Percentiles rank a stretch among this genome's conserved stretches.
Conservation (phyloP, 352 stramenopile genomes). For the Phytophthora litchii region DNA sequence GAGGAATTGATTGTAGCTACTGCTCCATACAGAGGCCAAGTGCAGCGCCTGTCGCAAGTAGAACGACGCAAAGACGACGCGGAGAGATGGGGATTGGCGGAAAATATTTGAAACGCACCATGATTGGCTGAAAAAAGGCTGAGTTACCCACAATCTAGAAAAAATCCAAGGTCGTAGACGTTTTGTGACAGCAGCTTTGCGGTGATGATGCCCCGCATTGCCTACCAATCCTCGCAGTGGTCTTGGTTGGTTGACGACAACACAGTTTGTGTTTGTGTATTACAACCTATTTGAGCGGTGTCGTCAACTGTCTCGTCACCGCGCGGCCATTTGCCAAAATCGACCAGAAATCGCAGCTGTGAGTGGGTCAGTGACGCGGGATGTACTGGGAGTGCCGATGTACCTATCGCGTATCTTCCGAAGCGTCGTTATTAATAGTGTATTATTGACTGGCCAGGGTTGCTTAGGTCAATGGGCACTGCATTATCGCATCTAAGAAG, state of each 20-base stretch:
- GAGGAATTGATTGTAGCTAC: constrained; percentile 15
- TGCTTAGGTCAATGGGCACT: no score
- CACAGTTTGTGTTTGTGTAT: neutral
- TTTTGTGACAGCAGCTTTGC: constrained; percentile 10
- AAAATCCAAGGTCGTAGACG: constrained; percentile 12
- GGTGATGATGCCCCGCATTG: neutral
- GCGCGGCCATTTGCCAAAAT: neutral
- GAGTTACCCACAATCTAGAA: constrained; percentile 5
- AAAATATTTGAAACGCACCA: constrained; percentile 1
- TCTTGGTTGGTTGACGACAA: neutral
- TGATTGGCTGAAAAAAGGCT: constrained; percentile 12
- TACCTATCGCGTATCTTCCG: constrained; percentile 19
- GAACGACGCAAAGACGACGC: constrained; percentile 5
- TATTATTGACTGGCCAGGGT: no score
- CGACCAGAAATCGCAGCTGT: constrained; percentile 7
- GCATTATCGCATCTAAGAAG: constrained; percentile 39
- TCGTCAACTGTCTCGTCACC: neutral
- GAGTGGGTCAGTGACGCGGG: constrained; percentile 1
- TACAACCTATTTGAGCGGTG: neutral
- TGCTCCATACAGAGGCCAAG: constrained; percentile 5
- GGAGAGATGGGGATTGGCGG: constrained; percentile 10
- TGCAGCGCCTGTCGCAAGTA: constrained; percentile 17
- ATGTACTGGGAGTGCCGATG: constrained; percentile 9
- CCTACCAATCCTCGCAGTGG: no score
- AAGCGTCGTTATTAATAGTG: neutral